Percentiles rank a stretch among this genome's conserved stretches.
These are phyloP conservation scores for Myrmaecium sp. DNA, from an alignment of 2,329 filamentous ascomycete genomes.

Conservation along the genomic window DNA sequence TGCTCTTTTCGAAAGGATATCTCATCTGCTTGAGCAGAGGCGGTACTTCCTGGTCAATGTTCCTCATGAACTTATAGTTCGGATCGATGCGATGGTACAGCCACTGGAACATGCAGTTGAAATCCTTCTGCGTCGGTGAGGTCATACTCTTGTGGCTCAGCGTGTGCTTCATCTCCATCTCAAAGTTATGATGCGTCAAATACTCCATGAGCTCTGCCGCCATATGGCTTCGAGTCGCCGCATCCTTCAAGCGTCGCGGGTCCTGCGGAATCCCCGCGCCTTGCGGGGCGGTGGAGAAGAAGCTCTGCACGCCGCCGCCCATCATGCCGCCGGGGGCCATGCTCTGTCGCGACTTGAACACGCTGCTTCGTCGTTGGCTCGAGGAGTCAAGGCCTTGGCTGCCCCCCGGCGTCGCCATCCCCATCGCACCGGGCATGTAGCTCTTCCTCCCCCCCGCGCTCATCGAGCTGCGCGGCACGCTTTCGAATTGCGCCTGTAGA, in stretches of 20 bases:
- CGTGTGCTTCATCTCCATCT: slow-evolving; percentile 92
- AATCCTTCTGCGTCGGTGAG: slow-evolving; percentile 94
- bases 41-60: slow-evolving; percentile 88
- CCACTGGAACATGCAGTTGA: slow-evolving; percentile 96
- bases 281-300: slow-evolving; percentile 77
- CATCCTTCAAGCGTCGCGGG: slow-evolving; percentile 70
- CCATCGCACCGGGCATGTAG: slow-evolving; percentile 43
- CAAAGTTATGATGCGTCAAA: slow-evolving; percentile 83
- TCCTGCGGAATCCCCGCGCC: slow-evolving; percentile 72
- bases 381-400: slow-evolving; percentile 37
- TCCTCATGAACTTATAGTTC: slow-evolving; percentile 81
- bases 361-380: slow-evolving; percentile 58
- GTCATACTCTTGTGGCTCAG: slow-evolving; percentile 83
- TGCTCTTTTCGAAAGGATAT: slow-evolving; percentile 88
- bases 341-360: slow-evolving; percentile 36
- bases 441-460: slow-evolving; percentile 50
- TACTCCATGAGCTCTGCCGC: slow-evolving; percentile 85
- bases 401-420: slow-evolving; percentile 26
- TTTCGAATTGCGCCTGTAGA: slow-evolving; percentile 65
- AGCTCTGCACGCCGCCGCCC: slow-evolving; percentile 65
- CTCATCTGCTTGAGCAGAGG: slow-evolving; percentile 81
- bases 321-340: slow-evolving; percentile 46
- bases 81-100: slow-evolving; percentile 92
- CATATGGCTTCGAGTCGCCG: slow-evolving; percentile 63
- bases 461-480: slow-evolving; percentile 70